These are phyloP conservation scores for Nakaseomyces delphensis DNA, from an alignment of 1,139 yeast species.

Conservation along the genomic window DNA sequence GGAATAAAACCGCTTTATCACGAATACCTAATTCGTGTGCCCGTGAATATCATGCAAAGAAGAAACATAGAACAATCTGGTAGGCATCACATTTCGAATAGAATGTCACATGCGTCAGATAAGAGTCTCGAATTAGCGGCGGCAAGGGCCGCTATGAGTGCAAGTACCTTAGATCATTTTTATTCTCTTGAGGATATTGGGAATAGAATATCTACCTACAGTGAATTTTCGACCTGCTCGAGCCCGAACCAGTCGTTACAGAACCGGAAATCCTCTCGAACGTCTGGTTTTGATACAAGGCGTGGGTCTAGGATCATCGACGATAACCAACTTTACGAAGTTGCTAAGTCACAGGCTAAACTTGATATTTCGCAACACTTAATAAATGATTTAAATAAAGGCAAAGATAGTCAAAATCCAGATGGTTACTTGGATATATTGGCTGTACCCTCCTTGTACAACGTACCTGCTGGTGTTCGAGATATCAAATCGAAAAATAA, in stretches of 20 bases:
- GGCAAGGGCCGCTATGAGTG: conserved; percentile 1
- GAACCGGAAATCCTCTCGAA: conserved; percentile 1
- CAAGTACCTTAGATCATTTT: neutral
- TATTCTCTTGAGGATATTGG: neutral
- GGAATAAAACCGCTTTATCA: no score
- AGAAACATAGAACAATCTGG: conserved; percentile 9
- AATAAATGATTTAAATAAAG: neutral
- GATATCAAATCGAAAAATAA: no score
- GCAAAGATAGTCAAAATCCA: neutral
- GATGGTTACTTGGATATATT: neutral
- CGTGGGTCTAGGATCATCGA: neutral
- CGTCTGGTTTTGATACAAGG: neutral
- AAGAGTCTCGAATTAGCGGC: conserved; percentile 2
- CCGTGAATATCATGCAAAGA: neutral
- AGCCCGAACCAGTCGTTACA: neutral
- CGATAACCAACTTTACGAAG: neutral
- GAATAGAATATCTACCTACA: neutral
- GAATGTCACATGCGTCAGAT: neutral
- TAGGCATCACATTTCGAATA: neutral
- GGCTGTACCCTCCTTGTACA: neutral
- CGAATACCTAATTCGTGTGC: no score
- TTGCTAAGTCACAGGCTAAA: neutral
- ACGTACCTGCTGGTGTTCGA: neutral
- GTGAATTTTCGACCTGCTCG: neutral
- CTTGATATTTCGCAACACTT: neutral